Base-by-base conservation (phyloP, 805 yeast genomes). In the Myxozyma monticola region DNA sequence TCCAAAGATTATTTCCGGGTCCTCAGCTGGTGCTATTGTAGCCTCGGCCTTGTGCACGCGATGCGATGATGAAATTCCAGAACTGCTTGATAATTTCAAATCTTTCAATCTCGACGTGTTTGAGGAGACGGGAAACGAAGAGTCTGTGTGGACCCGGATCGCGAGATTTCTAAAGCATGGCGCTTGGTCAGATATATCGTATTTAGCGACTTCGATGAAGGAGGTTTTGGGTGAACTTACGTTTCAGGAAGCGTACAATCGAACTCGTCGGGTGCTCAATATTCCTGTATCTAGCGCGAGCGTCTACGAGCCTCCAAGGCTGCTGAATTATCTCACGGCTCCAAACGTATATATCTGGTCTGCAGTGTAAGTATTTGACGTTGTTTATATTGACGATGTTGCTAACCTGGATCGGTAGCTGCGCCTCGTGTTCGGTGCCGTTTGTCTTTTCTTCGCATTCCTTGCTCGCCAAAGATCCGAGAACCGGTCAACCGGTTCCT, bases 381-480 rank as follows among this genome's bases (percentile, higher is more conserved):
- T 63, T 83, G 69, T 86, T 50, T 85, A 93, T 0, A 87, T 91
- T 0, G 93, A 1, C 88, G 34, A 68, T 86, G 39, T 79, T 85
- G 25, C 85, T 95, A 95, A 84, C n/a, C 90, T 0, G 95, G 14
- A 3, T 87, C 0, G 10, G 12, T 37, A 46, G 56, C 7, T 86
- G 96, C 70, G 95, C 95, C 1, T 87, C 96, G 24, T 93, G 99
- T 68, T 83, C 98, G 0, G 76, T 93, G 21, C 99, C 99, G 0
- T 87, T 96, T 0, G 76, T 93, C 7, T 93, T 93, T 66, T 85
- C 95, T 0, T 84, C 96, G 0, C 81, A 89, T 14, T 81, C 90
- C 1, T 80, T 93, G 37, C 83, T 83, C 63, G 97, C 91, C 60
- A 89, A 88, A 66, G 83, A 85, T 60, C 80, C 85, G 1, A 73